Base-by-base conservation (phyloP, 1,284 basidiomycete species). In the Schizopora paradoxa region DNA sequence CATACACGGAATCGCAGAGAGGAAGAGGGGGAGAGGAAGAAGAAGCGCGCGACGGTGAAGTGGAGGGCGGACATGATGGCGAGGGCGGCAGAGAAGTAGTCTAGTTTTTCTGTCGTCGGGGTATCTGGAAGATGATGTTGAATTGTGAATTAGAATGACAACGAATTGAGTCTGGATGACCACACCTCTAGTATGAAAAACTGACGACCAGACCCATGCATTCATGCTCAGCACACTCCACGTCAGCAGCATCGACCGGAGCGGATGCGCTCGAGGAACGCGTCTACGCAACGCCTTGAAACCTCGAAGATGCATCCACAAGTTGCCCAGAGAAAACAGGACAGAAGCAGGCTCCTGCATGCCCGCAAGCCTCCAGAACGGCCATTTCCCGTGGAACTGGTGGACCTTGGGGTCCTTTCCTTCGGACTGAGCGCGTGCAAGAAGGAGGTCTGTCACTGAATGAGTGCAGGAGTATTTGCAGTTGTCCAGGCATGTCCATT, bases 381-480 rank as follows among this genome's bases (percentile, higher is more conserved):
- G 90, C 94, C 95, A 99, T 69, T 99, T 99, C 19, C 96, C 96
- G 58, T 92, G 80, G 64, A 89, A 97, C 58, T 96, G 93, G 44
- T 87, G 74, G 16, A 86, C 66, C 23, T 29, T 65, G 55, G 49
- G 60, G 11, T 67, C 73, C 3, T 56, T 56, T 29, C 56, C 42
- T 25, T 48, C 46, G n/a, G n/a, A n/a, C n/a, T n/a, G n/a, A n/a
- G n/a, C n/a, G 4, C 8, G 22, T 1, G 18, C 43, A 11, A 81
- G 58, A 19, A 82, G 78, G 18, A 73, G 65, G 51, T 81, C 73
- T 11, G 92, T 96, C 45, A 95, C 73, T 41, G 72, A 64, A 59
- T 96, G 92, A 72, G 87, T 89, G 68, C 95, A 99, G 14, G 67
- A 66, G 60, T 99, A 98, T 59, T 80, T 81, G 74, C 94, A 98